Evolutionary conservation across 768 basidiomycete species (phyloP).

Genomic region (Pleurotus platypus): DNA sequence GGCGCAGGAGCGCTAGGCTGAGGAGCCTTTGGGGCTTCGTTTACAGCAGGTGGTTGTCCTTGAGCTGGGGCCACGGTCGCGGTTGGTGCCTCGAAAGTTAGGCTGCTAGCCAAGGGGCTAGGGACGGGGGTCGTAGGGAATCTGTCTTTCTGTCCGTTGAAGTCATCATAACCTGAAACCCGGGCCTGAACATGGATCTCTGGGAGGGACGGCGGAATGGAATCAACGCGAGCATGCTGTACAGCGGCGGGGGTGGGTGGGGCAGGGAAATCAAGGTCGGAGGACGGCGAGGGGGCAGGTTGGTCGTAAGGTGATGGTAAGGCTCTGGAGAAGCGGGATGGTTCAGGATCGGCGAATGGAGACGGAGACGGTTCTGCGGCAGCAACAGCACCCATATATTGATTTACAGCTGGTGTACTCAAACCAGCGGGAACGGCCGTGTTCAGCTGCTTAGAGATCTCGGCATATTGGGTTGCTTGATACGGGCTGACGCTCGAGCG

Average conservation of each 20-base stretch:
- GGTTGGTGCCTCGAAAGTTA: slow-evolving; percentile 2
- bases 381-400: neutral
- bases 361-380: slow-evolving; percentile 1
- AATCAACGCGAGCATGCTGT: slow-evolving; percentile 23
- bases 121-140: slow-evolving; percentile 11
- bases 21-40: neutral
- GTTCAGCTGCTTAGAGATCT: slow-evolving; percentile 59
- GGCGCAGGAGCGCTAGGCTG: neutral
- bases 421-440: slow-evolving; percentile 32
- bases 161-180: slow-evolving; percentile 21
- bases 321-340: neutral
- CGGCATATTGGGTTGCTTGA: slow-evolving; percentile 73
- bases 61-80: neutral
- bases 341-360: slow-evolving; percentile 19
- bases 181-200: slow-evolving; percentile 30
- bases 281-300: slow-evolving; percentile 21
- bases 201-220: slow-evolving; percentile 36
- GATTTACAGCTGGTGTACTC: slow-evolving; percentile 24
- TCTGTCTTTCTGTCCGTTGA: slow-evolving; percentile 14
- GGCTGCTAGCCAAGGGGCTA: slow-evolving; percentile 12
- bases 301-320: slow-evolving; percentile 7
- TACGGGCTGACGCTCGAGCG: slow-evolving; percentile 71
- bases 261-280: slow-evolving; percentile 21
- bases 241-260: slow-evolving; percentile 4
- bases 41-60: neutral